Base-by-base conservation (phyloP, 148 eudicot species). In the Rheum nobile region DNA sequence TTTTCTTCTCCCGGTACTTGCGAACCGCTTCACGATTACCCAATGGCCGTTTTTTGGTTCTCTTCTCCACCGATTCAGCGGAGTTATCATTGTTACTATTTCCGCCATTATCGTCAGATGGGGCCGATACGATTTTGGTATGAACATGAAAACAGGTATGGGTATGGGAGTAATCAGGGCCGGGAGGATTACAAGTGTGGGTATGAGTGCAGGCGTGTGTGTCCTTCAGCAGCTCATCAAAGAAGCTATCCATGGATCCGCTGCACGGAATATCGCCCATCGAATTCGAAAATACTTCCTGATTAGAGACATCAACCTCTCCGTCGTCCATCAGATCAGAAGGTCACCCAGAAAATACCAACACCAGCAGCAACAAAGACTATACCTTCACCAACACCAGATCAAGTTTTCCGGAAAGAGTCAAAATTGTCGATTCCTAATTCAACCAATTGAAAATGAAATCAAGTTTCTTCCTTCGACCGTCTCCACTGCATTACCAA, bases 21-120 rank as follows among this genome's bases (percentile, higher is more conserved):
- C 89, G 84, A 31, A 91, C 92, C 2, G 97, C 97, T 80, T 88
- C 97, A n/a, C 88, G 86, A 71, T 91, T 91, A 0, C 90, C 92
- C 77, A 73, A 32, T 2, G 90, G 86, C 21, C 81, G 83, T 35
- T 89, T 85, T 71, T 83, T 82, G 13, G 75, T 46, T 78, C 77
- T 88, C 72, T 84, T 85, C n/a, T 75, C 84, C 8, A 67, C 65
- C 0, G 91, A 83, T 78, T 86, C 90, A 5, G 81, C 81, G 5
- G 88, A 84, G 71, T 90, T 89, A 71, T 90, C 84, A 52, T 90
- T 82, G 17, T 68, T 31, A 69, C 77, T 76, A 12, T 67, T 67
- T 0, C 80, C 82, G 26, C 65, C 79, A 46, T 83, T 81, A 4
- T 78, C 87, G 9, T 89, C 87, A 59, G 69, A 72, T 4, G 84